Percentiles rank a stretch among this genome's conserved stretches.
These are phyloP conservation scores for Boletellus sp. DNA, from an alignment of 768 basidiomycete species.

Conservation along the genomic window DNA sequence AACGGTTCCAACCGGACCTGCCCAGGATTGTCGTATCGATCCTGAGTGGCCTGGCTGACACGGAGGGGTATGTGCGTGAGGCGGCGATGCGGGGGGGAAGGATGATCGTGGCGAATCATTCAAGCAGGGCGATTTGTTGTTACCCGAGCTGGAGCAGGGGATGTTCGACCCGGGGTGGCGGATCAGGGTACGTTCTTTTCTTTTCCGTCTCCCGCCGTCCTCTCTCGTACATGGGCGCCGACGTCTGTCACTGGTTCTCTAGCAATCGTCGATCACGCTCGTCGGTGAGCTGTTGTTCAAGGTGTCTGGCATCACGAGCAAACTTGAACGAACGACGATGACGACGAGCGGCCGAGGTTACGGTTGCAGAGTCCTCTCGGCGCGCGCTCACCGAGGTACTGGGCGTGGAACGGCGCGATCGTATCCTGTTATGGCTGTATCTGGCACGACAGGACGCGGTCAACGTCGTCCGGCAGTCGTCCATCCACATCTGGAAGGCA, in stretches of 20 bases:
- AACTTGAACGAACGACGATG: constrained; percentile 76
- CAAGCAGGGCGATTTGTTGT: constrained; percentile 83
- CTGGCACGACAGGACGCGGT: constrained; percentile 93
- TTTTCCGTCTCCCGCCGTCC: neutral
- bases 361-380: constrained; percentile 72
- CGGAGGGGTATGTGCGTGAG: constrained; percentile 93
- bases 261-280: constrained; percentile 95
- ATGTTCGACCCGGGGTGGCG: constrained; percentile 97
- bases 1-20: constrained; percentile 95
- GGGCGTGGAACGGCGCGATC: constrained; percentile 83
- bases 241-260: neutral
- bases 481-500: constrained; percentile 97
- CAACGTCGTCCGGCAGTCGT: constrained; percentile 81
- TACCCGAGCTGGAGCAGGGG: constrained; percentile 90
- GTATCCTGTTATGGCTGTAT: constrained; percentile 87
- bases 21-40: constrained; percentile 94
- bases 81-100: constrained; percentile 98
- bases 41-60: constrained; percentile 84
- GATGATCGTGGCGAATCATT: constrained; percentile 96
- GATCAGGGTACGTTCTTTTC: constrained; percentile 64
- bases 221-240: no score
- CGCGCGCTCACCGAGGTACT: constrained; percentile 85
- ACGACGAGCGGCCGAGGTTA: constrained; percentile 54
- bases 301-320: constrained; percentile 92
- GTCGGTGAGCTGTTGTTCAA: constrained; percentile 96